Base-by-base conservation (phyloP, 169 alveolate species). In the Plasmodium adleri region DNA sequence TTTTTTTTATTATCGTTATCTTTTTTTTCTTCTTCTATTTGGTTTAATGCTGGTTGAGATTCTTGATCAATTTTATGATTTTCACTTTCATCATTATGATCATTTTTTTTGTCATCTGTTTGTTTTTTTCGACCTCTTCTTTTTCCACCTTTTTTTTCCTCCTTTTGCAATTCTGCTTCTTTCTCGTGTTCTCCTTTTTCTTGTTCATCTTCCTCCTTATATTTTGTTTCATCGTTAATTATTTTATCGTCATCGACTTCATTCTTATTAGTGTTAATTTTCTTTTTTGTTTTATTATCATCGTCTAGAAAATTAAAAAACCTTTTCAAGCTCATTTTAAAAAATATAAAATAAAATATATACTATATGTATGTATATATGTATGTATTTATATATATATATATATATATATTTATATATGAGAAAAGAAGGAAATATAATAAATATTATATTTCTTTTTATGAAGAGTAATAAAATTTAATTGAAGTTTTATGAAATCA, bases 261-360 rank as follows among this genome's bases (percentile, higher is more conserved):
- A 15, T 50, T 24, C 50, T 64, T 64, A 13, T 64, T 3, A n/a
- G 71, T 13, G 22, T 76, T 76, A 26, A 12, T 43, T 12, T 52
- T 76, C 26, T 76, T 66, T 28, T 49, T 64, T 8, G 9, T 15
- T 4, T 76, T 76, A 54, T 67, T 68, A 49, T 64, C 66, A 9
- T 10, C 66, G 22, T 58, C 88, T 28, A 22, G 32, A 47, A 45
- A 49, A 64, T 76, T 63, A 24, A 76, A 64, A 63, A 64, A 76
- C 52, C 88, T 67, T 12, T 76, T 76, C 60, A 54, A 64, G 71
- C 76, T 66, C 88, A 76, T 76, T 59, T 74, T 60, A 32, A n/a
- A 13, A 24, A 26, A 13, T 39, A 60, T 17, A 26, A 15, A 26
- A 62, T 1, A 17, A 45, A 13, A 28, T 28, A 5, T 5, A 32